Base-by-base conservation (phyloP, 164 flowering plant genomes). In the Tetrastigma voinierianum region DNA sequence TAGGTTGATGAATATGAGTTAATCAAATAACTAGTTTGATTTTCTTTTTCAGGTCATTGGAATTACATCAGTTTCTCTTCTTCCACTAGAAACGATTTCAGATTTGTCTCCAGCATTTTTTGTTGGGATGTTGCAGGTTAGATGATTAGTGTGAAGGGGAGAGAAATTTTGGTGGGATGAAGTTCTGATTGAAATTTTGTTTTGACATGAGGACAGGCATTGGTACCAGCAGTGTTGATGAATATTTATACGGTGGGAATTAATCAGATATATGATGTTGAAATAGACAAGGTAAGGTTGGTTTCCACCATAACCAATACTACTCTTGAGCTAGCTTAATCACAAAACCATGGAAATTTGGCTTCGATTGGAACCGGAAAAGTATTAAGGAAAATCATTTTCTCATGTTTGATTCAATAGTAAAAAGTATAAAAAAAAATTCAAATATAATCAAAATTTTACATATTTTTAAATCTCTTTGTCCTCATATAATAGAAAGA, bases 241-340 rank as follows among this genome's bases (percentile, higher is more conserved):
- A 82, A 82, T 67, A 76, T 80, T 44, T 80, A 78, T 19, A 66
- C 77, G 47, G 81, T 77, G 61, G 85, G 82, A 12, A 58, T 82
- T 53, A 82, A 82, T 64, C 81, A 82, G 46, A 61, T 79, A 48
- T 76, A 19, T 52, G 83, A 82, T 64, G 65, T 82, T 14, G 74
- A 82, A 17, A 83, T 83, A 15, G 82, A 83, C 71, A 83, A 78
- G n/a, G n/a, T n/a, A n/a, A n/a, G 86, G 86, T 80, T 32, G 40
- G 40, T 32, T 32, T 32, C n/a, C n/a, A n/a, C n/a, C n/a, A n/a
- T 32, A 7, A 32, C 6, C 40, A 32, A 3, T 32, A 3, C 40
- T 7, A n/a, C 6, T 4, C 40, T 32, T 3, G 3, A 32, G 6
- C 6, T 7, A 32, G 8, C 0, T 32, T 32, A 32, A 32, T 4